These are phyloP conservation scores for Fragilaria radians DNA, from an alignment of 108 stramenopile genomes.

Conservation along the genomic window DNA sequence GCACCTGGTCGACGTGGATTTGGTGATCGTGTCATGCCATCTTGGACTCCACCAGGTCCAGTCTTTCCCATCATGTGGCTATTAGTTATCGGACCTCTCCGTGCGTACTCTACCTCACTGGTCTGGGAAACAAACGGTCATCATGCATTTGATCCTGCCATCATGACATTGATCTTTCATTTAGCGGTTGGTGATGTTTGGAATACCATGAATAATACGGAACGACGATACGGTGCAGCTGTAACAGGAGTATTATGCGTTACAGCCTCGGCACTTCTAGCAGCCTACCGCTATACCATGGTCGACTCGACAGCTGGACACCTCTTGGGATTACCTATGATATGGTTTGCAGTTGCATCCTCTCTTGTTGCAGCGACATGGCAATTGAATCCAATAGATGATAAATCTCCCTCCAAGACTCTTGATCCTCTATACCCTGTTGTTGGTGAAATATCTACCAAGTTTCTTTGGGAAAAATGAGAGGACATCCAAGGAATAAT, in stretches of 20 bases:
- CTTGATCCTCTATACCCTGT: conserved; percentile 47
- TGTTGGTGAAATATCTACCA: conserved; percentile 38
- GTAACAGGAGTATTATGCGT: conserved; percentile 58
- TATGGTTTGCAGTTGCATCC: conserved; percentile 71
- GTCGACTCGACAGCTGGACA: conserved; percentile 65
- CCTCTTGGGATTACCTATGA: conserved; percentile 49
- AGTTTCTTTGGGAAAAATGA: conserved; percentile 56
- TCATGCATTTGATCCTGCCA: conserved; percentile 27
- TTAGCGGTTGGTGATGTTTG: conserved; percentile 88
- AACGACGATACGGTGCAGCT: conserved; percentile 72
- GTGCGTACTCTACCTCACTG: conserved; percentile 61
- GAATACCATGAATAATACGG: conserved; percentile 95
- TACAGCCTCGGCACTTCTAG: conserved; percentile 48
- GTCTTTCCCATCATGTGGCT: conserved; percentile 93
- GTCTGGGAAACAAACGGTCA: conserved; percentile 36
- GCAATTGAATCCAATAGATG: conserved; percentile 60
- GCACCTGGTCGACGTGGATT: too few species aligned
- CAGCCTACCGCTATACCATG: conserved; percentile 52
- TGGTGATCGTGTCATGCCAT: conserved; percentile 58
- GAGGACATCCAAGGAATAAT: background rate
- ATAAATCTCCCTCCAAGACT: background rate
- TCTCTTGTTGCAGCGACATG: conserved; percentile 68
- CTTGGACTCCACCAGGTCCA: conserved; percentile 85
- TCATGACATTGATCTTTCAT: conserved; percentile 74
- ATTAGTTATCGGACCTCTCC: conserved; percentile 80